A percentile compares a stretch with the other conserved stretches of the same genome.
These are phyloP conservation scores for Kluyveromyces lactis DNA, from an alignment of 805 yeast species.

Conservation along the genomic window DNA sequence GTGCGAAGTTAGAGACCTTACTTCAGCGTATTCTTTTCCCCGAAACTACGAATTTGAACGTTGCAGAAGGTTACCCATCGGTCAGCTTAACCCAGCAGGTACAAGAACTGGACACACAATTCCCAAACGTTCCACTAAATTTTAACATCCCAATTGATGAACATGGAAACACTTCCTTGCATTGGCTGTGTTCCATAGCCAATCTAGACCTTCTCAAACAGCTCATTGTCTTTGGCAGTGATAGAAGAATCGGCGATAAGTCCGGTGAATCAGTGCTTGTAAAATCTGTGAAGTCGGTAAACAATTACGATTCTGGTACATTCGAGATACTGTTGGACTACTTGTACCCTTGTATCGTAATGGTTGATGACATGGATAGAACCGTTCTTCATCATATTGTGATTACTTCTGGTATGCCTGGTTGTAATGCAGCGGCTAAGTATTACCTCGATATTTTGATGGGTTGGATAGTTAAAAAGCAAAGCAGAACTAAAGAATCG, in stretches of 20 bases:
- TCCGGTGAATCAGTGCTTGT: constrained; percentile 84
- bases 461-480: constrained; percentile 62
- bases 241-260: constrained; percentile 58
- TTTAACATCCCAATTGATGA: constrained; percentile 88
- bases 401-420: constrained; percentile 67
- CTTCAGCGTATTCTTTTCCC: constrained; percentile 26
- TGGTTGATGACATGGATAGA: constrained; percentile 62
- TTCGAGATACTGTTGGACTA: constrained; percentile 64
- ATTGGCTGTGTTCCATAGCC: constrained; percentile 93
- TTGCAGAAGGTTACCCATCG: constrained; percentile 4
- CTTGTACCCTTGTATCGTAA: constrained; percentile 64
- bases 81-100: constrained; percentile 15
- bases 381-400: constrained; percentile 85
- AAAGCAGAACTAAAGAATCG: constrained; percentile 11
- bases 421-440: constrained; percentile 62
- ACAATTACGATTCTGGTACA: constrained; percentile 71
- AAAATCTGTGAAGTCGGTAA: constrained; percentile 63
- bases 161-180: constrained; percentile 86
- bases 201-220: constrained; percentile 60
- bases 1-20: constrained; percentile 24
- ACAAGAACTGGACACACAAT: constrained; percentile 18
- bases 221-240: constrained; percentile 59
- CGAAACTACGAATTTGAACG: constrained; percentile 4
- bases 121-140: constrained; percentile 31
- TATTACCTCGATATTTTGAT: constrained; percentile 64